phyloP scores from a whole-genome alignment of 371 early-diverging fungal species.

The Mycotypha africana region DNA sequence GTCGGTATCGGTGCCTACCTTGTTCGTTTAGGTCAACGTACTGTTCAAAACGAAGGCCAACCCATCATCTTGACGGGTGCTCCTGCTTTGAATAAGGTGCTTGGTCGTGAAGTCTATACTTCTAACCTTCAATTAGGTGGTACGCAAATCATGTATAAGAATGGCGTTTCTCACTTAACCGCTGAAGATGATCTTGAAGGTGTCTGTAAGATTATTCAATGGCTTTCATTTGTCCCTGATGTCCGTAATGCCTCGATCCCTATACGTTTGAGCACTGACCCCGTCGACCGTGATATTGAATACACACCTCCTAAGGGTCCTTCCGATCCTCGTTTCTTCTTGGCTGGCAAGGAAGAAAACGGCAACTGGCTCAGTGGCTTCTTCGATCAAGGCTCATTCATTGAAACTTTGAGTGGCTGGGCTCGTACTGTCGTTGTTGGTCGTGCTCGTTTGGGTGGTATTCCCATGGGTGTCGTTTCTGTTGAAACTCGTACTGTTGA shows the following conservation, averaged over 20 bases:
- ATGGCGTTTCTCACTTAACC: slow-evolving; percentile 96
- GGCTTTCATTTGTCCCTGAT: slow-evolving; percentile 91
- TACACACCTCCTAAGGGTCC: slow-evolving; percentile 79
- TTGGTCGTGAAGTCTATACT: slow-evolving; percentile 97
- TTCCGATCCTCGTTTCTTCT: slow-evolving; percentile 89
- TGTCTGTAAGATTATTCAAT: slow-evolving; percentile 88
- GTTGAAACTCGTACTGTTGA: slow-evolving; percentile 94
- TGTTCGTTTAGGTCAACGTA: slow-evolving; percentile 96
- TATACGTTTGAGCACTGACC: slow-evolving; percentile 51
- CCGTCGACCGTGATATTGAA: slow-evolving; percentile 70
- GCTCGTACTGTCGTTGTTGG: slow-evolving; percentile 78
- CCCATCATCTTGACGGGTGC: slow-evolving; percentile 99
- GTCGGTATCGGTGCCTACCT: slow-evolving; percentile 99
- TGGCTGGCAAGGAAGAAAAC: slow-evolving; percentile 74
- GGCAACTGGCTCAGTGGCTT: slow-evolving; percentile 81
- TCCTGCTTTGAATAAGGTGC: slow-evolving; percentile 96
- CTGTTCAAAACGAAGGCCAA: slow-evolving; percentile 96
- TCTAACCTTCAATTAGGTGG: slow-evolving; percentile 98
- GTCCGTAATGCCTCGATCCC: slow-evolving; percentile 59
- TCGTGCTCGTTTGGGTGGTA: slow-evolving; percentile 93
- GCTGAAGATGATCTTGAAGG: slow-evolving; percentile 94
- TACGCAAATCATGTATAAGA: slow-evolving; percentile 97
- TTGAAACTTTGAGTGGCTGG: slow-evolving; percentile 74
- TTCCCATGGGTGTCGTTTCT: slow-evolving; percentile 96
- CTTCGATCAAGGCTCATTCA: slow-evolving; percentile 90